Base-by-base conservation (phyloP, 2,329 filamentous ascomycete species). In the Fusarium sp. region DNA sequence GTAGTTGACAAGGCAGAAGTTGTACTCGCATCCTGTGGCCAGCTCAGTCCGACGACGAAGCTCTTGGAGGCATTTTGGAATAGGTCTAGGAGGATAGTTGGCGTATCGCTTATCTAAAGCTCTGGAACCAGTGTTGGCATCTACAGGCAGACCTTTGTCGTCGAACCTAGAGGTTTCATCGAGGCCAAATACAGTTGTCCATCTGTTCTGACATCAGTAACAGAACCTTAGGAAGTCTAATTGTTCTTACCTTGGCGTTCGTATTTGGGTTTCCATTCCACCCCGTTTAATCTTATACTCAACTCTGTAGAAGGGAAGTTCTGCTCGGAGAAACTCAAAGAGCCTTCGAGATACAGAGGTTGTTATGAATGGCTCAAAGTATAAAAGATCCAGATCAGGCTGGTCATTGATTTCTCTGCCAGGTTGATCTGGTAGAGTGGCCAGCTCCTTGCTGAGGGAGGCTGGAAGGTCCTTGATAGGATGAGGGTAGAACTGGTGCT, bases 1-100 rank as follows among this genome's bases (percentile, higher is more conserved):
- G 80, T 95, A 95, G 75, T 95, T 95, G 7, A 95, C 91, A 2
- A 95, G 84, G 63, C 90, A 92, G 76, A 94, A 93, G 76, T 95
- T 95, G 80, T 91, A 95, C 2, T 76, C 84, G 73, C 87, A 87
- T n/a, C 85, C 85, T 1, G 90, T 92, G 1, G 88, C 87, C 7
- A 85, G 83, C 78, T 95, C 91, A 2, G 91, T 89, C 12, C 88
- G 83, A 34, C 78, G 80, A 12, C 89, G 86, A 10, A 95, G 83
- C 8, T 84, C 78, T 41, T 92, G 87, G 1, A 95, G 84, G 72
- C 91, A 93, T 57, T 86, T 80, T 0, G 92, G 92, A 2, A 94
- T 87, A 1, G 92, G 92, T 0, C 92, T 86, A 1, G 92, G 92
- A 1, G 81, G 78, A 71, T 88, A 90, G 47, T 79, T 80, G 23